Base-by-base conservation (phyloP, 2,329 filamentous ascomycete species). In the Tympanopsis confertula region DNA sequence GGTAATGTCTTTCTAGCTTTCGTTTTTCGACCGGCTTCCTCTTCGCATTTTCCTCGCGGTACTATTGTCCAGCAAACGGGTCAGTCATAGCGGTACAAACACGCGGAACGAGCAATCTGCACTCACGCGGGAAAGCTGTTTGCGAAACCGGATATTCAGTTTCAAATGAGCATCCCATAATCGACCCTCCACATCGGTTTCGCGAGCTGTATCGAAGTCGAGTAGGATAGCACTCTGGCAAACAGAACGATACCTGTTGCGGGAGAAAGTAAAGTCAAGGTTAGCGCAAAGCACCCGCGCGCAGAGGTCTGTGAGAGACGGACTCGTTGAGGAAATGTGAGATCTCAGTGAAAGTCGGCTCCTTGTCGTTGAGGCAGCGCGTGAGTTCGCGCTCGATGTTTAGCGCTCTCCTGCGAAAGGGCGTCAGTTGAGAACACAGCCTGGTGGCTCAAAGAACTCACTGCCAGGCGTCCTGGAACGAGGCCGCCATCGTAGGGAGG, bases 81-180 rank as follows among this genome's bases (percentile, higher is more conserved):
- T n/a, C n/a, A n/a, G n/a, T n/a, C n/a, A n/a, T n/a, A n/a, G n/a
- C n/a, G 13, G 32, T 20, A 15, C 10, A 19, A 28, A n/a, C n/a
- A n/a, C n/a, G n/a, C n/a, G n/a, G n/a, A n/a, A n/a, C n/a, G n/a
- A n/a, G n/a, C n/a, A n/a, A n/a, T 19, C 19, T n/a, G 49, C 46
- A 57, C 54, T 54, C 50, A 67, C 64, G 45, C 57, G 56, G 43
- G 56, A 59, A 39, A 75, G 56, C 42, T 65, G 56, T 47, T 68
- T 68, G 46, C 70, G 63, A 54, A 75, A 78, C 44, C 62, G 65
- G 39, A 52, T 62, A 50, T 76, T 76, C 47, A 76, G 65, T 46
- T 66, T 68, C 40, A 67, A 56, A 55, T 80, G 75, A 38, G 63
- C 63, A 44, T 66, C 60, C 75, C 75, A 81, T 19, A 80, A 58